Conservation (phyloP, 2,329 filamentous ascomycete genomes). For the Ascochyta pisi region DNA sequence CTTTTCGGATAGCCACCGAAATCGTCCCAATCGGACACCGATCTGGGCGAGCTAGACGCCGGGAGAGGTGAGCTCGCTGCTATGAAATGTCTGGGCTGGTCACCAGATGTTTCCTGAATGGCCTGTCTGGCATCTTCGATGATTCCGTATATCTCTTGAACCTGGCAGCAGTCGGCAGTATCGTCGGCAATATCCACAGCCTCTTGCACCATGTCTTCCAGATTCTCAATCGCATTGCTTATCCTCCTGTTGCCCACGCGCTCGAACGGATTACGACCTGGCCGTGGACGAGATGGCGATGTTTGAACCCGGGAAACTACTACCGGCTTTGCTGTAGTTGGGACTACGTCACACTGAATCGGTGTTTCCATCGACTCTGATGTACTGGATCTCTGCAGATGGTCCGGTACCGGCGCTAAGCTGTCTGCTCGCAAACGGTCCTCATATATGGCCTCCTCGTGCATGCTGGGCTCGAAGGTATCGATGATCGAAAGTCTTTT, state of each 20-base stretch:
- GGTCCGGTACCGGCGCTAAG: constrained; percentile 32
- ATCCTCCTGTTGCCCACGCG: constrained; percentile 25
- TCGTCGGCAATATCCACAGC: constrained; percentile 48
- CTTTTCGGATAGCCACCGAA: not conserved
- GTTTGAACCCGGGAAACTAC: constrained; percentile 28
- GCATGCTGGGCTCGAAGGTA: constrained; percentile 12
- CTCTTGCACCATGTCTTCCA: constrained; percentile 54
- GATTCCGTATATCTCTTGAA: constrained; percentile 50
- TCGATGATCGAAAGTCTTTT: constrained; percentile 25
- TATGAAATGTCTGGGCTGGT: constrained; percentile 32
- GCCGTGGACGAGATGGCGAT: constrained; percentile 31
- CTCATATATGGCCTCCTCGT: constrained; percentile 7
- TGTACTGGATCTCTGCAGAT: constrained; percentile 30
- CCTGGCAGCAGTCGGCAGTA: constrained; percentile 38
- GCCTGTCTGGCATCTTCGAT: constrained; percentile 49
- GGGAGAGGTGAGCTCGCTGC: constrained; percentile 29
- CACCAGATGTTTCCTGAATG: constrained; percentile 40
- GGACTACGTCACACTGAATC: constrained; percentile 13
- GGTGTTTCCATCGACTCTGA: constrained; percentile 22
- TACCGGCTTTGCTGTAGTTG: constrained; percentile 13
- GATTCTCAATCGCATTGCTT: constrained; percentile 46
- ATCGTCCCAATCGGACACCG: not conserved
- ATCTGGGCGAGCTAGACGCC: constrained; percentile 16
- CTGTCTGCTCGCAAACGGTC: constrained; percentile 23
- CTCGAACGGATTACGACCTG: constrained; percentile 30